A percentile compares a stretch with the other conserved stretches of the same genome.
Conservation (phyloP, 2,329 filamentous ascomycete species). For the Alternaria atra region DNA sequence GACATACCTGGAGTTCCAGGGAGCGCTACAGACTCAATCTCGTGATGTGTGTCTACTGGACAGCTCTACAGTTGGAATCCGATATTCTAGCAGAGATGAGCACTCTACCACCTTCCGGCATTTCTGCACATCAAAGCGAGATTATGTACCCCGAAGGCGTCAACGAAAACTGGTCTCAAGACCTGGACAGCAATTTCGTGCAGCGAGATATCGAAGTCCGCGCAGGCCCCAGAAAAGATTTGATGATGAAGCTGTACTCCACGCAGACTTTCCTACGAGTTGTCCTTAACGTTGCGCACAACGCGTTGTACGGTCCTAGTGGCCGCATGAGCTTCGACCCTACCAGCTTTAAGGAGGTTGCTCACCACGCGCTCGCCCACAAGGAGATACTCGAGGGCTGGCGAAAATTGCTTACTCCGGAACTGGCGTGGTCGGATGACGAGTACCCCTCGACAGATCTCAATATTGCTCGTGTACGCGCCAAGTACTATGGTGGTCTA, state of each 20-base stretch:
- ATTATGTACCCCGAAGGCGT: conserved; percentile 74
- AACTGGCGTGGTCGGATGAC: conserved; percentile 70
- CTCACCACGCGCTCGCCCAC: conserved; percentile 40
- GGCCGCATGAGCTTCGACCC: conserved; percentile 45
- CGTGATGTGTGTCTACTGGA: conserved; percentile 81
- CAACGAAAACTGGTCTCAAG: conserved; percentile 48
- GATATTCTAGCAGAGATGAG: conserved; percentile 91
- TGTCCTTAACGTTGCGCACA: conserved; percentile 65
- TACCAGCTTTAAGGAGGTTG: conserved; percentile 43
- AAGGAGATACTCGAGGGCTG: conserved; percentile 62
- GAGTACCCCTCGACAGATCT: conserved; percentile 80
- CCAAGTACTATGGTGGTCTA: conserved; percentile 92
- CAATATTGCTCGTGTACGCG: conserved; percentile 81
- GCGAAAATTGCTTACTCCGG: conserved; percentile 59
- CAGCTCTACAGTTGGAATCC: conserved; percentile 89
- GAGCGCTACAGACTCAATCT: conserved; percentile 51
- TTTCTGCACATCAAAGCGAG: conserved; percentile 65
- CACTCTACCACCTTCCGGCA: conserved; percentile 66
- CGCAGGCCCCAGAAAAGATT: conserved; percentile 45
- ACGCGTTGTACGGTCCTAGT: conserved; percentile 60
- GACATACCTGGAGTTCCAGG: conserved; percentile 24
- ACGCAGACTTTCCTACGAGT: conserved; percentile 69
- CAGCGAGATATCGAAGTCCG: conserved; percentile 18
- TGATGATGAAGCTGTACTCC: conserved; percentile 65
- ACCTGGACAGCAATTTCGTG: conserved; percentile 10